phyloP scores from a whole-genome alignment of 495 filamentous ascomycete genomes.

The Stereocaulon alpinum region DNA sequence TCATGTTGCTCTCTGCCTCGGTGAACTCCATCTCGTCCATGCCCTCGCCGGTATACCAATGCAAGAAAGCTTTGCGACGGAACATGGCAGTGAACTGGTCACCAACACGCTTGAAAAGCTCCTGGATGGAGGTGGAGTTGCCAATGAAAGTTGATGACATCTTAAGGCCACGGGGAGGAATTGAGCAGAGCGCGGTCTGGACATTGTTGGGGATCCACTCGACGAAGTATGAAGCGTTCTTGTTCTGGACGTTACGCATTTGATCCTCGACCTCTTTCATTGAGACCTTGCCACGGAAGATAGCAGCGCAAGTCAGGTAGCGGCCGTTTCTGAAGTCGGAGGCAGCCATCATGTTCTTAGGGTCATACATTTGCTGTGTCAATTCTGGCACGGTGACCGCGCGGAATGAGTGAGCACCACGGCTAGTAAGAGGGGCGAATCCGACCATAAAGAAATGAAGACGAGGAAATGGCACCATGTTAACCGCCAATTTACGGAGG shows the following conservation, averaged over 20 bases:
- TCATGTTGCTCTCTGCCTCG: slow-evolving; percentile 99
- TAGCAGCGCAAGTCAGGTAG: slow-evolving; percentile 98
- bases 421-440: slow-evolving; percentile 96
- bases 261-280: slow-evolving; percentile 99
- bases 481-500: slow-evolving; percentile 98
- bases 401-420: slow-evolving; percentile 90
- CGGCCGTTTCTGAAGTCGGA: slow-evolving; percentile 99
- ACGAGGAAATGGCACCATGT: slow-evolving; percentile 99
- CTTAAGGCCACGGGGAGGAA: slow-evolving; percentile 94
- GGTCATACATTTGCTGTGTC: slow-evolving; percentile 99
- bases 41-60: slow-evolving; percentile 99
- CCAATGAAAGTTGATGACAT: slow-evolving; percentile 99
- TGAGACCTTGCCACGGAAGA: slow-evolving; percentile 99
- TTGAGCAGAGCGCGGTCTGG: slow-evolving; percentile 98
- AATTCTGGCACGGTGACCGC: slow-evolving; percentile 95
- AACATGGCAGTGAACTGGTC: slow-evolving; percentile 99
- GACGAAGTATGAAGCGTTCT: slow-evolving; percentile 99
- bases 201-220: slow-evolving; percentile 99
- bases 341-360: slow-evolving; percentile 99
- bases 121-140: slow-evolving; percentile 99
- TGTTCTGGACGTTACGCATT: slow-evolving; percentile 99
- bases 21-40: slow-evolving; percentile 99
- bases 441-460: slow-evolving; percentile 99
- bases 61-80: slow-evolving; percentile 99
- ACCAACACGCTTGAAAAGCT: slow-evolving; percentile 99